Conservation (phyloP, 2,329 filamentous ascomycete species). For the Cladosporium sp. region DNA sequence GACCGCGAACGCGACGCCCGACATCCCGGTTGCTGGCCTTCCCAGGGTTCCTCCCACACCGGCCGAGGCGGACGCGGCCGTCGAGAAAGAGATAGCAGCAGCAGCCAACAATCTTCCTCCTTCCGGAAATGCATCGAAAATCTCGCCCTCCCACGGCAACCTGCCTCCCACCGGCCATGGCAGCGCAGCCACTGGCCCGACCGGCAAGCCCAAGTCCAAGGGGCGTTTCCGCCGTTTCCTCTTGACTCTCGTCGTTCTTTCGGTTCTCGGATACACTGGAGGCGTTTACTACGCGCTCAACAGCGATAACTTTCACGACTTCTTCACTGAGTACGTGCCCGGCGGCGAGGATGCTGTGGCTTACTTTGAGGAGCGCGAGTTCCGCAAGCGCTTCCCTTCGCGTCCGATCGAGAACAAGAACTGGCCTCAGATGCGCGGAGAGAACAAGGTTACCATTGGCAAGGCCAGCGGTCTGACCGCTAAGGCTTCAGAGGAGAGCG, state of each 20-base stretch:
- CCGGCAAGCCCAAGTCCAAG: conserved; percentile 52
- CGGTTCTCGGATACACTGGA: conserved; percentile 72
- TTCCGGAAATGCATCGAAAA: conserved; percentile 12
- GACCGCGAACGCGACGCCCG: conserved; percentile 12
- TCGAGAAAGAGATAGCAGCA: conserved; percentile 12
- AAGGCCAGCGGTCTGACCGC: conserved; percentile 81
- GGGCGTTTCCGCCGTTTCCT: conserved; percentile 72
- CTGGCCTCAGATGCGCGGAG: conserved; percentile 45
- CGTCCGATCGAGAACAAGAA: conserved; percentile 36
- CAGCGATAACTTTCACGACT: conserved; percentile 97
- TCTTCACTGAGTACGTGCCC: conserved; percentile 95
- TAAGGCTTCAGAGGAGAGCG: conserved; percentile 55
- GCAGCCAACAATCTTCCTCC: neutral
- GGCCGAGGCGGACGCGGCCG: conserved; percentile 16
- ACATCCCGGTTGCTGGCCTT: conserved; percentile 14
- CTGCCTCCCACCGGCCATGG: conserved; percentile 24
- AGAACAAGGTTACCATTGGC: conserved; percentile 73
- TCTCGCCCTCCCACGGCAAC: conserved; percentile 19
- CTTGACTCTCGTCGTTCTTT: conserved; percentile 68
- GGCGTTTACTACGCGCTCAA: conserved; percentile 89
- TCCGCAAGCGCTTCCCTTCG: conserved; percentile 73
- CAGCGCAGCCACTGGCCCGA: conserved; percentile 38
- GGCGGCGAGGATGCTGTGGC: conserved; percentile 91
- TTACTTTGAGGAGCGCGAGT: conserved; percentile 92
- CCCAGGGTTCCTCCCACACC: conserved; percentile 23